These are phyloP conservation scores for Colletotrichum nymphaeae DNA, from an alignment of 2,329 filamentous ascomycete genomes.

Conservation along the genomic window DNA sequence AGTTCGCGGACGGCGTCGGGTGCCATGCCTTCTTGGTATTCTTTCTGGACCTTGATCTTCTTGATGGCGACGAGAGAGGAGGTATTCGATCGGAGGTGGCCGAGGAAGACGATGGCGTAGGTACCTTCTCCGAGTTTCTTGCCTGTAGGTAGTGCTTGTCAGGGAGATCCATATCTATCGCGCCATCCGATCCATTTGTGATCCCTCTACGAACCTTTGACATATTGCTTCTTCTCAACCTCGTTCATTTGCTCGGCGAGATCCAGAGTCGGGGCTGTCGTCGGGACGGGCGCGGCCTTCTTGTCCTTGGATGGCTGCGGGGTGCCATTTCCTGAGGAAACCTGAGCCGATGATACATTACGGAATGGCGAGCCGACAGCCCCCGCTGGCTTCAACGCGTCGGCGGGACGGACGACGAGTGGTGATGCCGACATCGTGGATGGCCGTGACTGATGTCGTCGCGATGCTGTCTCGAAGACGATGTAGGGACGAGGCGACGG, in stretches of 20 bases:
- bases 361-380: constrained; percentile 58
- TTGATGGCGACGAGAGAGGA: constrained; percentile 87
- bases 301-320: constrained; percentile 46
- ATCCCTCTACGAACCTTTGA: constrained; percentile 72
- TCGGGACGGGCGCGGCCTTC: constrained; percentile 37
- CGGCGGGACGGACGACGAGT: constrained; percentile 53
- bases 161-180: neutral
- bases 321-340: constrained; percentile 57
- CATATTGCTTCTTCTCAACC: constrained; percentile 86
- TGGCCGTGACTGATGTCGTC: constrained; percentile 5
- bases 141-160: constrained; percentile 59
- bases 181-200: fast-evolving
- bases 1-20: constrained; percentile 97
- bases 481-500: constrained; percentile 8
- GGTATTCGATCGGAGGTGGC: constrained; percentile 80
- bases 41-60: constrained; percentile 88
- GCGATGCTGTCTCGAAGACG: constrained; percentile 1
- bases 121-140: constrained; percentile 96
- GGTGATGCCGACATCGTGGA: constrained; percentile 59
- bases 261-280: constrained; percentile 60
- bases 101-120: constrained; percentile 94
- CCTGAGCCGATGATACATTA: constrained; percentile 50
- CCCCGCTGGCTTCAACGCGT: constrained; percentile 46
- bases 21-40: constrained; percentile 90
- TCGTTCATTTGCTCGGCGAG: constrained; percentile 86